Percentiles rank a stretch among this genome's conserved stretches.
phyloP scores from a whole-genome alignment of 306 rosid genomes.

The Acacia melanoxylon region DNA sequence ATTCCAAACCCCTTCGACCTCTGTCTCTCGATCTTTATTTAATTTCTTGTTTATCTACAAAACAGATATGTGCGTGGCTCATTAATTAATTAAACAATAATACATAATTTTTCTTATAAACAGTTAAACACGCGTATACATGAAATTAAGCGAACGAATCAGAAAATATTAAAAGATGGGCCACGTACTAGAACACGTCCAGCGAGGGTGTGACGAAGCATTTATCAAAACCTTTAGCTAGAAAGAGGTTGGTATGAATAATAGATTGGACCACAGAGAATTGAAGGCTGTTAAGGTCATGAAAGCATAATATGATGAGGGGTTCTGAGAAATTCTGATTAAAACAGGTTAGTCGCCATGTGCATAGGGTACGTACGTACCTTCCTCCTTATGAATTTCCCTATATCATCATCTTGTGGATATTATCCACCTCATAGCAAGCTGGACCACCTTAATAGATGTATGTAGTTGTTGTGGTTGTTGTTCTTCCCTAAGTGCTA shows the following conservation, averaged over 20 bases:
- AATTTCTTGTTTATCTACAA: neutral
- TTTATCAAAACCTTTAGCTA: constrained; percentile 42
- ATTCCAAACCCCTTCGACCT: neutral
- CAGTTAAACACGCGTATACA: neutral
- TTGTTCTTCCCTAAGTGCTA: neutral
- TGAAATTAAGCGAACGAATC: neutral
- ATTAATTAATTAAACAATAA: neutral
- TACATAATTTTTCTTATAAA: neutral
- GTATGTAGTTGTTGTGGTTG: neutral
- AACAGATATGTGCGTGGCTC: neutral
- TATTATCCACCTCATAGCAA: constrained; percentile 12
- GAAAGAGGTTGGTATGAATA: constrained; percentile 38
- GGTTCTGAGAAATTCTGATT: constrained; percentile 39
- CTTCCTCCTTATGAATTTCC: constrained; percentile 36
- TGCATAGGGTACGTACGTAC: constrained; percentile 31
- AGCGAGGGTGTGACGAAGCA: neutral
- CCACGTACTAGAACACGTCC: constrained; percentile 13
- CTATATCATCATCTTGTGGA: constrained; percentile 38
- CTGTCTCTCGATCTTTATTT: neutral
- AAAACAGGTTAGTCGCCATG: constrained; percentile 45
- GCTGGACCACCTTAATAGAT: constrained; percentile 39
- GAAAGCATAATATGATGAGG: constrained; percentile 21
- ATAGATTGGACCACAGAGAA: constrained; percentile 60
- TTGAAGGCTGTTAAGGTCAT: constrained; percentile 36
- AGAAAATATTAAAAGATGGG: constrained; percentile 26